Evolutionary conservation across 2,329 filamentous ascomycete species (phyloP).

Genomic region (Lasiodiplodia gonubiensis): DNA sequence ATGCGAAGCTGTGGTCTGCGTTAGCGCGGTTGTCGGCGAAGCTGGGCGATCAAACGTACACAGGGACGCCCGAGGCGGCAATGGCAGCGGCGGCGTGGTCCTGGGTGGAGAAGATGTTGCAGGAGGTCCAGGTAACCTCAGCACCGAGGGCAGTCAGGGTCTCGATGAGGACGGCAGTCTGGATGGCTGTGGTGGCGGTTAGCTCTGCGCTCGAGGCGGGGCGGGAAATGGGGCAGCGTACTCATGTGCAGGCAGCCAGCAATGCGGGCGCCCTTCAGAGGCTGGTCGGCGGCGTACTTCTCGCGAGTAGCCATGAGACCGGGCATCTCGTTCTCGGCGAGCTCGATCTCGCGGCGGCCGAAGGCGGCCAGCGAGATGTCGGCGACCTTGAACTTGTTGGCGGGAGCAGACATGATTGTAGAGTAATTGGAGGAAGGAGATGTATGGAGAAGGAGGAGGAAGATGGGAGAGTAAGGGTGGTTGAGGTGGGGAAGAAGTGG

Average conservation of each 20-base stretch:
- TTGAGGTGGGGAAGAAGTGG: constrained; percentile 21
- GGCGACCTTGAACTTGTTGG: constrained; percentile 96
- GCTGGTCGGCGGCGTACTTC: constrained; percentile 93
- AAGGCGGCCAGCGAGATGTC: constrained; percentile 97
- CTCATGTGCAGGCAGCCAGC: constrained; percentile 99
- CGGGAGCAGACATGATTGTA: constrained; percentile 70
- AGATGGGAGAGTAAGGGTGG: neutral
- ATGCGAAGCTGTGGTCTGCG: constrained; percentile 61
- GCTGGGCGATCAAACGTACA: constrained; percentile 65
- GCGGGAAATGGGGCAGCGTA: constrained; percentile 47
- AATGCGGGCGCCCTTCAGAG: constrained; percentile 91
- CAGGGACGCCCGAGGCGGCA: constrained; percentile 88
- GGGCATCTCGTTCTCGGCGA: constrained; percentile 91
- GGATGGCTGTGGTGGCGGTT: constrained; percentile 69
- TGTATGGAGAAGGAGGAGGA: constrained; percentile 30
- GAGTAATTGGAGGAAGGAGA: constrained; percentile 30
- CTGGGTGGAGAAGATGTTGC: constrained; percentile 99
- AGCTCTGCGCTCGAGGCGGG: constrained; percentile 29
- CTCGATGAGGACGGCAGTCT: constrained; percentile 99
- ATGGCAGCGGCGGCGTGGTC: constrained; percentile 98
- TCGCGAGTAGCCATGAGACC: constrained; percentile 93
- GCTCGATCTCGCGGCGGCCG: constrained; percentile 97
- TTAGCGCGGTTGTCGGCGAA: neutral
- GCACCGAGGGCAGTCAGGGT: constrained; percentile 92
- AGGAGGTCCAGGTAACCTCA: constrained; percentile 98